Base-by-base conservation (phyloP, 2,329 filamentous ascomycete species). In the Colletotrichum sp. region DNA sequence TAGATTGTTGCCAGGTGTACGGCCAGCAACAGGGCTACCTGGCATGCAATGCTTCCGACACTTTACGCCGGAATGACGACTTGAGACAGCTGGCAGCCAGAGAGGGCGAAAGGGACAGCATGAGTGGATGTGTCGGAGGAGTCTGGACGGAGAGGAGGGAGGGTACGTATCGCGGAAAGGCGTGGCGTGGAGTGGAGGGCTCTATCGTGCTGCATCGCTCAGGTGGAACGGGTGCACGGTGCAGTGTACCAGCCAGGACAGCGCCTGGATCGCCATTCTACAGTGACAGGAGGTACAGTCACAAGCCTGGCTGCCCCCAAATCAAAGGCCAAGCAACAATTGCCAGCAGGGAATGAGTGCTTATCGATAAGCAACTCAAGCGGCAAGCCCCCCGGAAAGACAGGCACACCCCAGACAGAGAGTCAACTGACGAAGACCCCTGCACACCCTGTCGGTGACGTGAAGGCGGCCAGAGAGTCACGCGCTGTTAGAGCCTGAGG, bases 391-490 rank as follows among this genome's bases (percentile, higher is more conserved):
- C 43, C 43, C 61, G 32, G 66, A 52, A 21, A n/a, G 28, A 70
- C 43, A 70, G 58, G 68, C 60, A 55, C 30, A 32, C 21, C 68
- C 34, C 36, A 76, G 73, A 69, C 64, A 65, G 60, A 58, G 43
- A 76, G 71, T 68, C 70, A 73, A 61, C 61, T 71, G 71, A 66
- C 70, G 34, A 64, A 60, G 65, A 69, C 70, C 73, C 70, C 73
- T 76, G 73, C 43, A n/a, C 64, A 76, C 65, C 65, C 43, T 68
- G 73, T 52, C 18, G 73, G 73, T 76, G 73, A 76, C 73, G 73
- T 76, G 73, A 76, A 73, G 56, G 26, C 70, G 34, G 64, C 70
- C 58, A 73, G 43, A 75, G 73, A 75, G 73, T 76, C 73, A 76
- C 73, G 73, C 73, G 73, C 73, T 73, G 43, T 69, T 62, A 64